A percentile compares a stretch with the other conserved stretches of the same genome.
These are phyloP conservation scores for Gossypium ekmanianum DNA, from an alignment of 345 rosid species.

Conservation along the genomic window DNA sequence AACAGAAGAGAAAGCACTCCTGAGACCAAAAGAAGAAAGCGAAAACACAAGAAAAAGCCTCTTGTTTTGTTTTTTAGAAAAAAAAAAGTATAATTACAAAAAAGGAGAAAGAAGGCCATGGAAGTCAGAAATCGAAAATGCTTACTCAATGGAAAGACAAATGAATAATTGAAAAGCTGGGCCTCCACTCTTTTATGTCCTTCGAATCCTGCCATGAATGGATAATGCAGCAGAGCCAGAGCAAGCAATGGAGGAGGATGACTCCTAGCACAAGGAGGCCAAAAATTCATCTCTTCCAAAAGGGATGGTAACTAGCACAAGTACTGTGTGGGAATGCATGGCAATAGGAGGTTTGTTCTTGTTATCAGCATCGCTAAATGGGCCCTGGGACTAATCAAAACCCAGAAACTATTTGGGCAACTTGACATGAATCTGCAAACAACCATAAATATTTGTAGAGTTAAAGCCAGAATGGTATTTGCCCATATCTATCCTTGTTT, in stretches of 20 bases:
- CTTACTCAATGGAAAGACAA: conserved; percentile 8
- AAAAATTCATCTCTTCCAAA: background rate
- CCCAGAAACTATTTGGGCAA: background rate
- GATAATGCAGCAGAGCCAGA: background rate
- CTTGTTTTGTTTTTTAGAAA: background rate
- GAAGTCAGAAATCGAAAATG: background rate
- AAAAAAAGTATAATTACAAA: background rate
- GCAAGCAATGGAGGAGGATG: conserved; percentile 9
- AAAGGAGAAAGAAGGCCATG: background rate
- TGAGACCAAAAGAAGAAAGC: conserved; percentile 1
- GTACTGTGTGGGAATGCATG: no score
- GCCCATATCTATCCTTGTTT: background rate
- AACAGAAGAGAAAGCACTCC: background rate
- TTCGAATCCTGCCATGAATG: background rate
- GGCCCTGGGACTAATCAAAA: background rate
- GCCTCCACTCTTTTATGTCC: background rate
- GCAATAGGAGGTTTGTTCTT: background rate
- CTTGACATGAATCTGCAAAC: background rate
- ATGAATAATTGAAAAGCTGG: conserved; percentile 17
- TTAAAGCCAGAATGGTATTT: background rate
- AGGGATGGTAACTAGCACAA: no score
- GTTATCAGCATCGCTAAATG: background rate
- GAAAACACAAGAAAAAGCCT: background rate
- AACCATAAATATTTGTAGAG: background rate
- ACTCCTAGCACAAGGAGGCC: background rate